Evolutionary conservation across 371 early-diverging fungal species (phyloP).

Genomic region (Mucor sp.): DNA sequence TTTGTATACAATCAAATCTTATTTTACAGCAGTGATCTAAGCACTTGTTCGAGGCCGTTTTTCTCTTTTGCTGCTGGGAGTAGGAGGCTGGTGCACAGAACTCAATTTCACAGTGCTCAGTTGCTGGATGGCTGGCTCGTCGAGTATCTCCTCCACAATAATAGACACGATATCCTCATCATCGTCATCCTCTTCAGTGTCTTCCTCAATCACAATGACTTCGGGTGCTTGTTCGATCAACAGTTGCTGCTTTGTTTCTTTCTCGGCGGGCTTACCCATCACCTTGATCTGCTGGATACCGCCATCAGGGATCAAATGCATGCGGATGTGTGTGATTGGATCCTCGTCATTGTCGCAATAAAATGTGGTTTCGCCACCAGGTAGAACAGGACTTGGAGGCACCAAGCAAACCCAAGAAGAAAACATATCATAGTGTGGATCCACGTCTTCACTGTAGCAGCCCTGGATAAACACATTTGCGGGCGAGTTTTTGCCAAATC

Average conservation of each 20-base stretch:
- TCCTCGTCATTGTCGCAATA: not conserved
- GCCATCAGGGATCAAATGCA: conserved; percentile 37
- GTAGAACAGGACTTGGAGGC: not conserved
- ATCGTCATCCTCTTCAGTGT: not conserved
- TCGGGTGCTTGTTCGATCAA: not conserved
- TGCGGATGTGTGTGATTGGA: conserved; percentile 19
- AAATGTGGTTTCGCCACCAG: not conserved
- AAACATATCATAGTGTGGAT: conserved; percentile 17
- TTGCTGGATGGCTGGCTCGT: not conserved
- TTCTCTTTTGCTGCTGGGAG: not conserved
- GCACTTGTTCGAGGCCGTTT: not conserved
- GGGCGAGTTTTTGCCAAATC: conserved; percentile 49
- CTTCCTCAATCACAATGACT: not conserved
- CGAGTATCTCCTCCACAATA: not conserved
- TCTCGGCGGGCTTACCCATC: not conserved
- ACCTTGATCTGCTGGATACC: conserved; percentile 34
- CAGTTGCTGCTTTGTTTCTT: not conserved
- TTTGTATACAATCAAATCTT: not conserved
- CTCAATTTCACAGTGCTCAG: not conserved
- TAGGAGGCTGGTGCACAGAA: not conserved
- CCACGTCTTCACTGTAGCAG: conserved; percentile 25
- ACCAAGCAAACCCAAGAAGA: conserved; percentile 23
- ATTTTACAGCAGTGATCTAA: not conserved
- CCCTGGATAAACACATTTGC: conserved; percentile 24
- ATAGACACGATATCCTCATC: not conserved